Base-by-base conservation (phyloP, 257 asterid genomes). In the Fraxinus cuspidata region DNA sequence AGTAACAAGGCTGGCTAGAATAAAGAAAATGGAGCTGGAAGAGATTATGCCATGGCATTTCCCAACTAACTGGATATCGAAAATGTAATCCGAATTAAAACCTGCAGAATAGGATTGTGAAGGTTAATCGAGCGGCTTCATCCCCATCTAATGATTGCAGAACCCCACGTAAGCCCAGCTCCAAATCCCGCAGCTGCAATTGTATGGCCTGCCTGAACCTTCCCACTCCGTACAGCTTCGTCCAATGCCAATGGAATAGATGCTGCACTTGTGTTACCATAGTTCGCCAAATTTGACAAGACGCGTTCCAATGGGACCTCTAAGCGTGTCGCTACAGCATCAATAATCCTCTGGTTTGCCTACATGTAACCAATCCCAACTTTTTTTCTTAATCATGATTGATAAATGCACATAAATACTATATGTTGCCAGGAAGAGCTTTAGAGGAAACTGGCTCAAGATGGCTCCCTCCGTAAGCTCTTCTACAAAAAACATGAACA, bases 131-230 rank as follows among this genome's bases (percentile, higher is more conserved):
- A 83, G 75, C 29, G 35, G 56, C 56, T 63, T 92, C 89, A 95
- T 27, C 94, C 92, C 99, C 98, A 96, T 86, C 98, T 88, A 60
- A 96, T 40, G 67, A 96, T 90, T 49, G 96, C 97, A 9, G 98
- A 96, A 21, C 93, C 98, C 99, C 99, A 96, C 1, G 98, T 93
- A 77, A 93, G 97, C 42, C 99, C 98, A 37, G 99, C 99, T 69
- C 99, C 98, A 75, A 95, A 93, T 11, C 99, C 99, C 53, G 99
- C 97, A 34, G 98, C 75, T 63, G 99, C 99, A 66, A 95, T 90
- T 15, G 89, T 89, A 77, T 95, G 89, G 7, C 99, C 98, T 1
- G 85, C 79, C 78, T 84, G 78, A 65, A 95, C 96, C 85, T 89
- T 92, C 74, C 97, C 97, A 9, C 94, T 87, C 44, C 98, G 76